phyloP scores from a whole-genome alignment of 495 filamentous ascomycete species.

The Stereocaulon alpinum region DNA sequence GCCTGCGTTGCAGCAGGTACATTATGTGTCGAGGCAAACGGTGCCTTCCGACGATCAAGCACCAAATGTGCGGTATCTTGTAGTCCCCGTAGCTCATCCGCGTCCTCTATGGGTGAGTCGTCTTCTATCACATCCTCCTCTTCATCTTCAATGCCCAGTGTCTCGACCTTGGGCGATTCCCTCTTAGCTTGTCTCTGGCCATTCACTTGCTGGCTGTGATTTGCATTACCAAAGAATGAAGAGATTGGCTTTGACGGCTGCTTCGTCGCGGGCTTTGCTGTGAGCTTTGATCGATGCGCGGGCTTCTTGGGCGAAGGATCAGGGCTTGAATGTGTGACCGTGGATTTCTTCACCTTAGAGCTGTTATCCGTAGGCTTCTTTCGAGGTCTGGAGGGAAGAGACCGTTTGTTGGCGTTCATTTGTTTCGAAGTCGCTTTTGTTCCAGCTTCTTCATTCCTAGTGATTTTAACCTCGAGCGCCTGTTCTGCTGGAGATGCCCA shows the following conservation, averaged over 20 bases:
- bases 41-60: constrained; percentile 19
- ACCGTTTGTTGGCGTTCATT: neutral
- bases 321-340: constrained; percentile 3
- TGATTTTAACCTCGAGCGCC: constrained; percentile 6
- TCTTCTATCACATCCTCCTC: constrained; percentile 36
- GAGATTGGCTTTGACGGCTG: constrained; percentile 26
- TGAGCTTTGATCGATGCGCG: constrained; percentile 3
- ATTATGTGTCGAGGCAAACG: constrained; percentile 1
- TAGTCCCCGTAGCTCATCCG: constrained; percentile 16
- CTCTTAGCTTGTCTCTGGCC: neutral
- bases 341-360: neutral
- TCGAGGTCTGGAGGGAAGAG: constrained; percentile 13
- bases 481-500: constrained; percentile 10
- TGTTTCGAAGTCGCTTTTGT: constrained; percentile 1
- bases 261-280: constrained; percentile 4
- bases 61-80: constrained; percentile 19
- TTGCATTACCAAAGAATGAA: constrained; percentile 34
- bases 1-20: neutral
- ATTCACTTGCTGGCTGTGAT: constrained; percentile 22
- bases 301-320: constrained; percentile 8
- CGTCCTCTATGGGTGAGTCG: constrained; percentile 26
- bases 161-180: neutral
- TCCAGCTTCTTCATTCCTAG: neutral
- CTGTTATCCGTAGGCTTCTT: neutral
- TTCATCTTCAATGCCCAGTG: constrained; percentile 19